A percentile compares a stretch with the other conserved stretches of the same genome.
phyloP scores from a whole-genome alignment of 2,329 filamentous ascomycete species.

The Neoarthrinium moseri region DNA sequence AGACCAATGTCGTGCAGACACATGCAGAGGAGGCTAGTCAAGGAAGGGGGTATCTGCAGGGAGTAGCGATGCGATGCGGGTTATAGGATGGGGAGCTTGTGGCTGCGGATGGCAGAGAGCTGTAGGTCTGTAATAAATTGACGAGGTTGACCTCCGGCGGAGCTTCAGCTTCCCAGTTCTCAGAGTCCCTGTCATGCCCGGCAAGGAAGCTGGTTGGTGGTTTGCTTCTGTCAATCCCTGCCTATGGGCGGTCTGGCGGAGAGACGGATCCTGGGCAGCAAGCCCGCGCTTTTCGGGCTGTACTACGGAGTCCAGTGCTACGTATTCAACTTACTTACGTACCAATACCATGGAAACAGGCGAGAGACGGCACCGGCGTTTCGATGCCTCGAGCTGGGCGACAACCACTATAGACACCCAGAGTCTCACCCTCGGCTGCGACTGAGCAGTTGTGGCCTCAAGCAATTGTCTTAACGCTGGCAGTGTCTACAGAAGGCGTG shows the following conservation, averaged over 20 bases:
- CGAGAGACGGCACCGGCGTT: too few species aligned
- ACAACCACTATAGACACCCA: too few species aligned
- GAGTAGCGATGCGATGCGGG: background rate
- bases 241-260: background rate
- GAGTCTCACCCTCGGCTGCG: too few species aligned
- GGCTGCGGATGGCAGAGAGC: background rate
- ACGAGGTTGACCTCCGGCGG: conserved; percentile 12
- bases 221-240: background rate
- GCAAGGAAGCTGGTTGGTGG: conserved; percentile 5
- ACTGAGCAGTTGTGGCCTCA: too few species aligned
- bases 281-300: background rate
- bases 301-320: background rate
- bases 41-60: background rate
- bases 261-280: conserved; percentile 2
- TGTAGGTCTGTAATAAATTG: too few species aligned
- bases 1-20: conserved; percentile 46
- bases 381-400: too few species aligned
- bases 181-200: background rate
- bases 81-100: background rate
- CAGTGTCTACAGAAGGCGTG: too few species aligned
- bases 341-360: too few species aligned
- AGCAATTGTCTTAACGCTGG: too few species aligned
- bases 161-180: conserved; percentile 8
- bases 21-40: conserved; percentile 28
- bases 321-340: too few species aligned